These are phyloP conservation scores for Trametes sp. DNA, from an alignment of 1,284 basidiomycete genomes.

Conservation along the genomic window DNA sequence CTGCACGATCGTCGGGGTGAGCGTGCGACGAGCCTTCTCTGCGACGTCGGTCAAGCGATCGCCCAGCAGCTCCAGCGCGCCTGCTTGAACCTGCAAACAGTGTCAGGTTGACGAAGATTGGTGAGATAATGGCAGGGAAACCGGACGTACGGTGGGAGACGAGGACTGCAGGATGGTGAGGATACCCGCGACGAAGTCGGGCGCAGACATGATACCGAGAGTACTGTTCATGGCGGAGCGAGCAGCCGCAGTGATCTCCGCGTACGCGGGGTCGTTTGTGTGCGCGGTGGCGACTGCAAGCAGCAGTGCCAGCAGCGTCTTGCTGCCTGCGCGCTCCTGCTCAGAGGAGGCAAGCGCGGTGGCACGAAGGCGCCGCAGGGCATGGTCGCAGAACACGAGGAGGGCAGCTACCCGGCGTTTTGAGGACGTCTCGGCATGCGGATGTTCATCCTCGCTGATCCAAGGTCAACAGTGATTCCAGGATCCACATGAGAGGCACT, in stretches of 20 bases:
- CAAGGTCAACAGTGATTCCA: constrained; percentile 4
- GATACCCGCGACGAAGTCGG: constrained; percentile 65
- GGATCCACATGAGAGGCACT: constrained; percentile 33
- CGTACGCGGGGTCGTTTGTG: constrained; percentile 36
- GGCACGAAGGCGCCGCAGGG: constrained; percentile 44
- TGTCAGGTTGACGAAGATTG: neutral
- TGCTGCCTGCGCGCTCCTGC: constrained; percentile 40
- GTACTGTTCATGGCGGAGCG: constrained; percentile 56
- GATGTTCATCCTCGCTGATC: constrained; percentile 62
- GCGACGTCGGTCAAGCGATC: constrained; percentile 72
- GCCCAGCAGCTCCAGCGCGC: constrained; percentile 71
- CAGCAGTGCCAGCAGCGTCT: constrained; percentile 53
- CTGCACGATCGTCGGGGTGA: constrained; percentile 56
- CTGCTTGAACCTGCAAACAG: constrained; percentile 59
- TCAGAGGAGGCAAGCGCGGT: constrained; percentile 31
- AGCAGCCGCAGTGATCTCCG: constrained; percentile 55
- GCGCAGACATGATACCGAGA: constrained; percentile 69
- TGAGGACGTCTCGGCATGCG: constrained; percentile 50
- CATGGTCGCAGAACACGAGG: constrained; percentile 63
- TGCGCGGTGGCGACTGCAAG: constrained; percentile 47
- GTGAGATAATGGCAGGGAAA: neutral
- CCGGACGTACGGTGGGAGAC: constrained; percentile 51
- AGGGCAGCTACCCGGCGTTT: constrained; percentile 73
- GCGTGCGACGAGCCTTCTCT: constrained; percentile 60
- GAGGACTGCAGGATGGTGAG: constrained; percentile 60